phyloP scores from a whole-genome alignment of 768 basidiomycete species.

The Podaxis sp. region DNA sequence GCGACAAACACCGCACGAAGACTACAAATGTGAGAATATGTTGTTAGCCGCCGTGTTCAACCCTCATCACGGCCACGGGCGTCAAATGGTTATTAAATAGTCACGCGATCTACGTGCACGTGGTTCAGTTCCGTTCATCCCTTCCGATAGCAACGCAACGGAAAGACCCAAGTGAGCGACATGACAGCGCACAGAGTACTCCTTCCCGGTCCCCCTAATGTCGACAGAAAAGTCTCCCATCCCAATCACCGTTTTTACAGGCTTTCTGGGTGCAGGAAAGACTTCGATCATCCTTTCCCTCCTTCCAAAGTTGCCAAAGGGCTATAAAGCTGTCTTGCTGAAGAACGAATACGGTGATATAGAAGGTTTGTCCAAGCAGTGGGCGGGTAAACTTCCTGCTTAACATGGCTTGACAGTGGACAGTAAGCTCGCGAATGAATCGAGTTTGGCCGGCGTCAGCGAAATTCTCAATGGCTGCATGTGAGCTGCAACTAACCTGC shows the following conservation, averaged over 20 bases:
- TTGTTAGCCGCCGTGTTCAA: too few relatives aligned
- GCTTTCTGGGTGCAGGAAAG: slow-evolving; percentile 84
- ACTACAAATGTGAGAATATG: too few relatives aligned
- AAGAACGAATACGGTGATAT: slow-evolving; percentile 98
- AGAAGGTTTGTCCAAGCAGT: slow-evolving; percentile 54
- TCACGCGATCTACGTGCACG: too few relatives aligned
- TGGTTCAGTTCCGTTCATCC: too few relatives aligned
- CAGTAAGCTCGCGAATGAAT: slow-evolving; percentile 85
- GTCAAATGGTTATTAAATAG: too few relatives aligned
- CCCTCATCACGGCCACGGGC: too few relatives aligned
- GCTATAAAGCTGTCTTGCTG: slow-evolving; percentile 86
- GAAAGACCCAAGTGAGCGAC: neutral
- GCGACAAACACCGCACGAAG: too few relatives aligned
- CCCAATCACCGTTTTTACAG: slow-evolving; percentile 95
- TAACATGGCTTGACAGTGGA: slow-evolving; percentile 56
- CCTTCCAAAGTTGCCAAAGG: slow-evolving; percentile 76
- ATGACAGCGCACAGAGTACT: neutral
- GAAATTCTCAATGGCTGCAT: slow-evolving; percentile 97
- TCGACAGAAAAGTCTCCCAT: slow-evolving; percentile 37
- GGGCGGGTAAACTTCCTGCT: neutral
- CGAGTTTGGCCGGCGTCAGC: slow-evolving; percentile 80
- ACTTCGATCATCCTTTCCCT: slow-evolving; percentile 82
- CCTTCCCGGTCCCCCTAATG: neutral
- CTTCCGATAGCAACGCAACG: too few relatives aligned
- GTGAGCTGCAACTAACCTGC: slow-evolving; percentile 41